A percentile compares a stretch with the other conserved stretches of the same genome.
These are phyloP conservation scores for Naganishia liquefaciens DNA, from an alignment of 1,284 basidiomycete species.

Conservation along the genomic window DNA sequence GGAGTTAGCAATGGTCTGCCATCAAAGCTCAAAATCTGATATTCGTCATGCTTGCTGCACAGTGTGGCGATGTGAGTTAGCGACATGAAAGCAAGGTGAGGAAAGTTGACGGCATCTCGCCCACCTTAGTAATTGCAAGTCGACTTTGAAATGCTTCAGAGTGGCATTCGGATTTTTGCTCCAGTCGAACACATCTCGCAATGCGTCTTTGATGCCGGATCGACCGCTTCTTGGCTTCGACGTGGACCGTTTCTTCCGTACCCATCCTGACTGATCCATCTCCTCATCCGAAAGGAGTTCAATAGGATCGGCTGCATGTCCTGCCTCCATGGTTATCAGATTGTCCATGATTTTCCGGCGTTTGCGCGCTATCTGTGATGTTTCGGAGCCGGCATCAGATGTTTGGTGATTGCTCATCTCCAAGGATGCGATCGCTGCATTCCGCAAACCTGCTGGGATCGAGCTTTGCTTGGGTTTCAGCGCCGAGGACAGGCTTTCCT, in stretches of 20 bases:
- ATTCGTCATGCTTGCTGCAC: slow-evolving; percentile 46
- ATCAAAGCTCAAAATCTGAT: slow-evolving; percentile 50
- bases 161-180: slow-evolving; percentile 50
- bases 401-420: slow-evolving; percentile 33
- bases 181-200: slow-evolving; percentile 24
- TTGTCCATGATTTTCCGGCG: slow-evolving; percentile 21
- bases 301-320: not conserved
- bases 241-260: slow-evolving; percentile 42
- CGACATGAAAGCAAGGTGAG: not conserved
- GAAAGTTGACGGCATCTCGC: slow-evolving; percentile 40
- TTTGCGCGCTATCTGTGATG: slow-evolving; percentile 4
- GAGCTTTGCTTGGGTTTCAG: slow-evolving; percentile 33
- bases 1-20: slow-evolving; percentile 53
- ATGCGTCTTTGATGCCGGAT: slow-evolving; percentile 10
- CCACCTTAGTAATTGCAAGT: slow-evolving; percentile 58
- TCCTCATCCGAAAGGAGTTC: slow-evolving; percentile 44
- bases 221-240: not conserved
- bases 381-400: slow-evolving; percentile 6
- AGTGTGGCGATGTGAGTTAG: not conserved
- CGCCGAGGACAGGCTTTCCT: too few species aligned
- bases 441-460: slow-evolving; percentile 48
- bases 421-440: slow-evolving; percentile 41
- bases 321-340: slow-evolving; percentile 34
- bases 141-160: slow-evolving; percentile 60
- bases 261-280: slow-evolving; percentile 46